Evolutionary conservation across 768 basidiomycete species (phyloP), one percentile per base, ranked within the genome.

Genomic region (Lactifluus piperatus): DNA sequence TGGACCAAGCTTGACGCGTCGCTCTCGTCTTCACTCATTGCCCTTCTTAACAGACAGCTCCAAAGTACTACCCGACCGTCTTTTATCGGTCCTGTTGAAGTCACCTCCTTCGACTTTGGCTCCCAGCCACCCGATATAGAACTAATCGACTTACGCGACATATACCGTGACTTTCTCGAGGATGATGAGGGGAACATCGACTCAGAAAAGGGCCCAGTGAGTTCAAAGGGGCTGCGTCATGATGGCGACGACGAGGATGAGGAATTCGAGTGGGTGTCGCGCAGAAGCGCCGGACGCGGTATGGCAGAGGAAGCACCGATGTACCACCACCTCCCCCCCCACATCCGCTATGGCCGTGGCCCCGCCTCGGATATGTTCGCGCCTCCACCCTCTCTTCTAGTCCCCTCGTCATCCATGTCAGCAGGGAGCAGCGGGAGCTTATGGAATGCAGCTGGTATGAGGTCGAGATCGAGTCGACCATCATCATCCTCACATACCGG

Each of bases 161-260:
- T 98, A 57, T 91, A 94, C 73, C 85, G 84, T 53, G 94, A 95
- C 70, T 98, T 98, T 68, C 81, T 97, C 55, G 90, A 94, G 60
- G 88, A 88, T 65, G 76, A 81, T 37, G 76, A 75, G 3, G 82
- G 84, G 0, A 81, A 85, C 47, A 69, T 72, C 16, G 70, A 76
- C 27, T 22, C 70, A 41, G 26, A 67, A 60, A 27, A 52, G 34
- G 46, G 56, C 52, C 34, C 65, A 29, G 36, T 49, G 60, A 24
- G 64, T 51, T 30, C 65, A 52, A 63, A 58, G 27, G 57, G 63
- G 6, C 60, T 61, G 46, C 64, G 58, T 43, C 66, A 64, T 5
- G 64, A 69, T 22, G 82, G 81, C 16, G 85, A 86, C 27, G 88
- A 90, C 24, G 82, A 81, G 14, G 85, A 86, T n/a, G 88, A 90